phyloP scores from a whole-genome alignment of 257 asterid genomes.

The Primulina eburnea region DNA sequence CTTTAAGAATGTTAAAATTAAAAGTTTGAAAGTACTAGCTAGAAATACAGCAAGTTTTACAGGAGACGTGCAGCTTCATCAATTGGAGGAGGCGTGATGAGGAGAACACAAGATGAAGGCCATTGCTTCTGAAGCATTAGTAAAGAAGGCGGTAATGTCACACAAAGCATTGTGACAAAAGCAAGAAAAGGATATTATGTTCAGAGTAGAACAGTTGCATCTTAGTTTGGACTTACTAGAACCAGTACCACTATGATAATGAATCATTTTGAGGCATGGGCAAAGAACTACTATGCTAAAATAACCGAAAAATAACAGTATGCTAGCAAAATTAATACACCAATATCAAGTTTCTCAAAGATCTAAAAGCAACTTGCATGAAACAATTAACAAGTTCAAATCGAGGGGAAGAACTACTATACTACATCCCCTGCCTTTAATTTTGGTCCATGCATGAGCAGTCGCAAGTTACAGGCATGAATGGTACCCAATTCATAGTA shows the following conservation, averaged over 20 bases:
- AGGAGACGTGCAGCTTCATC: conserved; percentile 68
- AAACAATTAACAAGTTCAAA: neutral
- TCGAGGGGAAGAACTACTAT: neutral
- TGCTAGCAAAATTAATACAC: neutral
- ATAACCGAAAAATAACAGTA: no score
- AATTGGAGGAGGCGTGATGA: conserved; percentile 32
- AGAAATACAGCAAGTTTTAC: conserved; percentile 32
- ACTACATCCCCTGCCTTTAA: neutral
- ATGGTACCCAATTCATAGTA: no score
- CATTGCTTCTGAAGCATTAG: neutral
- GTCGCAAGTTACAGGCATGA: no score
- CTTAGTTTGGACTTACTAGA: no score
- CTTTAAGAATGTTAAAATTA: neutral
- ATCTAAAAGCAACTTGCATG: neutral
- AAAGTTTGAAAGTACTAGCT: no score
- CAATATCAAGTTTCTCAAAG: neutral
- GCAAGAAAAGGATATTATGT: neutral
- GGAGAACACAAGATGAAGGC: neutral
- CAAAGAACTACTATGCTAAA: no score
- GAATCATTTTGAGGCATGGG: no score
- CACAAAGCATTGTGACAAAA: conserved; percentile 1
- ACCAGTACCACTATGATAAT: no score
- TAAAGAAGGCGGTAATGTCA: conserved; percentile 54
- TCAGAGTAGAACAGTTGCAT: neutral
- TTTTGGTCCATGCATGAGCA: neutral